Evolutionary conservation across 768 basidiomycete genomes (phyloP).

Genomic region (Multifurca ochricompacta): DNA sequence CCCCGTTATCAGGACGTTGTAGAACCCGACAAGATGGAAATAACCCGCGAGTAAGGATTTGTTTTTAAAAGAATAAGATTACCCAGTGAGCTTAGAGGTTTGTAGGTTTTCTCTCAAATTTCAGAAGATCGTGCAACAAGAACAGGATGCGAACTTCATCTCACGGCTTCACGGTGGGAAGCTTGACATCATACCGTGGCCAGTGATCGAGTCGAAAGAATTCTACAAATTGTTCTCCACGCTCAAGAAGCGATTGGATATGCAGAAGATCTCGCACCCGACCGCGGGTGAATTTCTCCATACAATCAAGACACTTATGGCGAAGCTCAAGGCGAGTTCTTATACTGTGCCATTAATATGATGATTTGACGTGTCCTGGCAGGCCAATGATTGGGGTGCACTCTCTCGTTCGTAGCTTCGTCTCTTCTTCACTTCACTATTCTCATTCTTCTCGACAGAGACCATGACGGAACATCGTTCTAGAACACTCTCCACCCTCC

Average conservation of each 20-base stretch:
- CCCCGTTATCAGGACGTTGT: constrained; percentile 46
- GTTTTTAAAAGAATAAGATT: not conserved
- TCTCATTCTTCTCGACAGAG: constrained; percentile 28
- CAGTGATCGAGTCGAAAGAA: constrained; percentile 52
- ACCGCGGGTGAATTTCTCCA: constrained; percentile 49
- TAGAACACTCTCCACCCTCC: constrained; percentile 29
- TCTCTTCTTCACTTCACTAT: not conserved
- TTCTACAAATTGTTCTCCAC: constrained; percentile 48
- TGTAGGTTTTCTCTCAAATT: constrained; percentile 50
- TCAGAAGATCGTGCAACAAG: constrained; percentile 51
- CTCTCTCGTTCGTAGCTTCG: constrained; percentile 43
- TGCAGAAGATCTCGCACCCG: constrained; percentile 40
- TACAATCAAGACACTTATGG: constrained; percentile 56
- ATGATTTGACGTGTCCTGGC: not conserved
- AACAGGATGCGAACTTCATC: constrained; percentile 57
- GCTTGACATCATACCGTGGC: constrained; percentile 56
- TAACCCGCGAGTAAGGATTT: constrained; percentile 43
- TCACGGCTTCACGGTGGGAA: constrained; percentile 49
- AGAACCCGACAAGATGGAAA: constrained; percentile 51
- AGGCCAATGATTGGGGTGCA: constrained; percentile 64
- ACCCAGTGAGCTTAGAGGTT: not conserved
- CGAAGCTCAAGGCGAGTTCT: constrained; percentile 47
- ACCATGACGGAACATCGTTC: constrained; percentile 43
- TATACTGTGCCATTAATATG: not conserved
- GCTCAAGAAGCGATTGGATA: constrained; percentile 41